phyloP scores from a whole-genome alignment of 2,329 filamentous ascomycete genomes.

The Xylariaceae sp. region DNA sequence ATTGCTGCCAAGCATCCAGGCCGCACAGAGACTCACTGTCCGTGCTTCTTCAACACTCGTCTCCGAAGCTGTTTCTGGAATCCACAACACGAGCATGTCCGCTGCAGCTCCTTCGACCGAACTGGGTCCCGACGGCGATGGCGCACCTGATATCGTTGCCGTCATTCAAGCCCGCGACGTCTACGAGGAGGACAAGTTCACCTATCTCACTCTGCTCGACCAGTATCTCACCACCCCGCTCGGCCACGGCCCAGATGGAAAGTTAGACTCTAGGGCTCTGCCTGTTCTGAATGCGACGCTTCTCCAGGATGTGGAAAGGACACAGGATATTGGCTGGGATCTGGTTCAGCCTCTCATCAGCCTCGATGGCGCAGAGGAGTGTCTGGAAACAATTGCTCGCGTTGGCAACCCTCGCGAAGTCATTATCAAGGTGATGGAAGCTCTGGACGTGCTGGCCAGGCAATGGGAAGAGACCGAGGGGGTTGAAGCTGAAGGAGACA shows the following conservation, averaged over 20 bases:
- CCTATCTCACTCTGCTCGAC: constrained; percentile 76
- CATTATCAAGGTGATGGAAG: constrained; percentile 75
- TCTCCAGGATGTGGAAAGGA: constrained; percentile 61
- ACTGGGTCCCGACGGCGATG: too few species aligned
- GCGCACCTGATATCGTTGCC: too few species aligned
- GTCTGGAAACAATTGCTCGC: constrained; percentile 70
- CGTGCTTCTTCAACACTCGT: too few species aligned
- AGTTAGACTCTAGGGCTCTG: constrained; percentile 41
- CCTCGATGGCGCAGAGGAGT: constrained; percentile 65
- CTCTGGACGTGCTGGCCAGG: constrained; percentile 59
- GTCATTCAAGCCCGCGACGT: constrained; percentile 27
- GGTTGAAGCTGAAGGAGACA: constrained; percentile 40
- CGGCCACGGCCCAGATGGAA: background rate
- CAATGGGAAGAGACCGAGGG: constrained; percentile 39
- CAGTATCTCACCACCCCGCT: constrained; percentile 64
- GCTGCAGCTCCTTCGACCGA: too few species aligned
- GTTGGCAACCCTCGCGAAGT: constrained; percentile 80
- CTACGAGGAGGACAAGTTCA: constrained; percentile 59
- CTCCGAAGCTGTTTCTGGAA: too few species aligned
- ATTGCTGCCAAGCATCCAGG: too few species aligned
- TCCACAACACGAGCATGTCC: too few species aligned
- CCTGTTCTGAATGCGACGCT: constrained; percentile 67
- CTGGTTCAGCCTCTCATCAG: constrained; percentile 71
- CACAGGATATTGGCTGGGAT: constrained; percentile 80
- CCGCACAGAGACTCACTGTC: too few species aligned